Conservation (phyloP, 805 yeast genomes). For the Metschnikowia cerradonensis region DNA sequence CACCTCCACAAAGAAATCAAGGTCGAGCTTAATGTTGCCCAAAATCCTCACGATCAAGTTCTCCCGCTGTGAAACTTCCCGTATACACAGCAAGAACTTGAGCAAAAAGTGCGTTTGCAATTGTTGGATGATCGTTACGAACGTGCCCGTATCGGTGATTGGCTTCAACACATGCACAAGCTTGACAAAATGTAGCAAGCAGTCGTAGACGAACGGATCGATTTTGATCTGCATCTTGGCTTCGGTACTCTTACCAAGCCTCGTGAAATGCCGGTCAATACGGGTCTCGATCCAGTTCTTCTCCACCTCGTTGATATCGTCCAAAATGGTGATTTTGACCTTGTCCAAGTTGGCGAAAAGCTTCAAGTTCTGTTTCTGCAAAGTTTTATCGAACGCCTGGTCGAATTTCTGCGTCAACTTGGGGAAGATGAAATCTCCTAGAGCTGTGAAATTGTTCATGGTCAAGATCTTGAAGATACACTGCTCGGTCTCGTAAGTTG, state of each 20-base stretch:
- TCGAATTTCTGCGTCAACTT: slow-evolving; percentile 31
- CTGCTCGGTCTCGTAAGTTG: slow-evolving; percentile 19
- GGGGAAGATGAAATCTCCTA: slow-evolving; percentile 31
- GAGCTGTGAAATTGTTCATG: slow-evolving; percentile 40
- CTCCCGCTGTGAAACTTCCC: slow-evolving; percentile 21
- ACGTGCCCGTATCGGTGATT: slow-evolving; percentile 34
- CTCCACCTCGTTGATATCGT: slow-evolving; percentile 37
- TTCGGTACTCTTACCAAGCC: slow-evolving; percentile 6
- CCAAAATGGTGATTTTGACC: slow-evolving; percentile 36
- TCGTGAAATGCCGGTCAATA: slow-evolving; percentile 23
- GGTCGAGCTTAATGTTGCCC: slow-evolving; percentile 34
- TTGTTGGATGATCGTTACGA: slow-evolving; percentile 34
- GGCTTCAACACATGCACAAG: slow-evolving; percentile 38
- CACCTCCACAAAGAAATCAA: slow-evolving; percentile 36
- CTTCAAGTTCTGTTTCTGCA: slow-evolving; percentile 35
- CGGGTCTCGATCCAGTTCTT: slow-evolving; percentile 30
- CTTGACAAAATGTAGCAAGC: slow-evolving; percentile 39
- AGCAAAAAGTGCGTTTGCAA: slow-evolving; percentile 35
- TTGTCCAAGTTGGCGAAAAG: slow-evolving; percentile 41
- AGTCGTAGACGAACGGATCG: slow-evolving; percentile 38
- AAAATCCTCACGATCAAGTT: slow-evolving; percentile 14
- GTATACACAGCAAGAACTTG: slow-evolving; percentile 28
- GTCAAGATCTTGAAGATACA: slow-evolving; percentile 37
- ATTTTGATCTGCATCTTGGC: slow-evolving; percentile 19
- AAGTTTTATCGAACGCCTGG: slow-evolving; percentile 30